phyloP scores from a whole-genome alignment of 768 basidiomycete genomes.

The Astraeus odoratus region DNA sequence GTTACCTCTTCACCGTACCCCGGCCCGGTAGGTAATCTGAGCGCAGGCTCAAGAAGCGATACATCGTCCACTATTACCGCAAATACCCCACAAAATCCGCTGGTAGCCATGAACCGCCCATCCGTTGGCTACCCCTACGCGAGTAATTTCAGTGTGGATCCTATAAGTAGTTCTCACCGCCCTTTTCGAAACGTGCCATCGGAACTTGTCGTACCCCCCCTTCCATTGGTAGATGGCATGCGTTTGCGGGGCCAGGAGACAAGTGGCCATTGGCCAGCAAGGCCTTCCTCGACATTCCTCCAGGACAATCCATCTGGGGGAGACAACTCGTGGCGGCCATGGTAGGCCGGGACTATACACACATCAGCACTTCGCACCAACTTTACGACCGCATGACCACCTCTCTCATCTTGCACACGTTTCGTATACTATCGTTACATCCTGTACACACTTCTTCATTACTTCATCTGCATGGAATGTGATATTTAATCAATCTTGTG shows the following conservation, averaged over 20 bases:
- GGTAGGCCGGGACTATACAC: not conserved
- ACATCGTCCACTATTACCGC: not conserved
- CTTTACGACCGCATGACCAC: not conserved
- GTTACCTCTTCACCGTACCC: not conserved
- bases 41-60: not conserved
- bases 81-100: not conserved
- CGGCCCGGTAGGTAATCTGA: not conserved
- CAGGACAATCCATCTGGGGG: not conserved
- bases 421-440: not conserved
- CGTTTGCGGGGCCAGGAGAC: not conserved
- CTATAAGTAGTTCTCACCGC: not conserved
- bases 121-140: not conserved
- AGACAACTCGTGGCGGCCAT: not conserved
- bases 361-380: no score
- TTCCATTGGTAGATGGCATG: not conserved
- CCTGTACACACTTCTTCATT: not conserved
- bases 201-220: not conserved
- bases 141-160: not conserved
- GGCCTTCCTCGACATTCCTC: not conserved
- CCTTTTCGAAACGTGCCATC: not conserved
- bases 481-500: not conserved
- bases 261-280: not conserved
- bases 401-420: not conserved
- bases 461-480: not conserved
- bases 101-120: conserved; percentile 1